Evolutionary conservation across 2,329 filamentous ascomycete genomes (phyloP), one percentile per base, ranked within the genome.

Genomic region (Berkeleyomyces rouxiae): DNA sequence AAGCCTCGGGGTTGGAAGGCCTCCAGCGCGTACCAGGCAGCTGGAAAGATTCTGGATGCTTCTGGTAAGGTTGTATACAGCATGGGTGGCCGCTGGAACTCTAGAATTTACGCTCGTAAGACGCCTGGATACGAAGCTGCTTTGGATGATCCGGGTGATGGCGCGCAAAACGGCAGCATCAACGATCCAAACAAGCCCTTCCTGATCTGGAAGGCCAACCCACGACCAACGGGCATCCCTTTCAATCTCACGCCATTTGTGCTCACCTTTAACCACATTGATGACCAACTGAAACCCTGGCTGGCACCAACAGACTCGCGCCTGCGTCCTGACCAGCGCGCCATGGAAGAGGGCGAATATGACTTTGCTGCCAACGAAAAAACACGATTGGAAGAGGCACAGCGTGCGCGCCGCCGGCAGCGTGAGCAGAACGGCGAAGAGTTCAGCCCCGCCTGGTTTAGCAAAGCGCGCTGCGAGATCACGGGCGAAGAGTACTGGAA

Each of bases 321-420:
- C n/a, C 78, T 96, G 40, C 81, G 93, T 39, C 92, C 93, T 0
- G 93, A 99, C 73, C 93, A 99, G 76, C 82, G 93, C 9, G 93
- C 93, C 1, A 99, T 99, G 93, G 93, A 99, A 72, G 91, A 97
- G 66, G 93, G 92, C n/a, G 83, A 91, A 73, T 99, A 99, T 70
- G 92, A 97, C 70, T 79, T 93, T 65, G 93, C 93, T 1, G 93
- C 92, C 0, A 82, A 82, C 4, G 93, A 99, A 77, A 99, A 99
- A 82, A 93, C 92, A 70, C 81, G 93, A 1, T 82, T 99, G 0
- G 93, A 99, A 73, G 88, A 96, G 76, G 90, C 85, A 67, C 93
- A 99, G 77, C 80, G 93, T 65, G 84, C 85, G 7, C 85, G 86
- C 64, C 77, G 93, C 65, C 77, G 88, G 62, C 76, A 79, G 64